Base-by-base conservation (phyloP, 2,329 filamentous ascomycete species). In the Calonectria honghensis region DNA sequence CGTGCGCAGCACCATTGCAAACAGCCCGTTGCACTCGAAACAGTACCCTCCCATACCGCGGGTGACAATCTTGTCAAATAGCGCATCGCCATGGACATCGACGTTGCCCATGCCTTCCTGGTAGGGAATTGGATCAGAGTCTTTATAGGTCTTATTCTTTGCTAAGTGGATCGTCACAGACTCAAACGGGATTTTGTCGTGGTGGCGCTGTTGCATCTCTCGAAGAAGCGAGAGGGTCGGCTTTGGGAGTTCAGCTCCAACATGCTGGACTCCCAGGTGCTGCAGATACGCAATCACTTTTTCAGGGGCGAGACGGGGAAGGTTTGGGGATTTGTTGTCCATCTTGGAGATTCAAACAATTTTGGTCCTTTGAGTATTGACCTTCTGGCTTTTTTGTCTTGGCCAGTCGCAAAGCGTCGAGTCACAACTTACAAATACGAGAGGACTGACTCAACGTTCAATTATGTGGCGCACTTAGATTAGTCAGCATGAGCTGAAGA, bases 11-110 rank as follows among this genome's bases (percentile, higher is more conserved):
- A 59, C 16, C 2, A 68, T 68, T 27, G 66, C 66, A 41, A 68
- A 68, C 14, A 68, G 66, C 13, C 66, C 66, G 27, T 68, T 68
- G 11, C 52, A 48, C 52, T 68, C 66, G n/a, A 68, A 68, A 6
- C 66, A 68, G 39, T 68, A 68, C 20, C 66, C 66, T 68, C 66
- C 66, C 66, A 68, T 68, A 18, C 66, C 66, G 13, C 66, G 66
- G 29, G 66, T 68, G 29, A 68, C 66, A 13, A 68, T 59, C 52
- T 68, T 68, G 39, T 68, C 45, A 50, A 59, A 68, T 48, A 68
- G 41, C 66, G 66, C 66, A 61, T 68, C 52, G 6, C 35, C 27
- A 18, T 35, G 29, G 20, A 68, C n/a, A 14, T 68, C 66, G 14
- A 68, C 48, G 20, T 68, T 68, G 20, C 52, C 52, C 37, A 35